Percentiles rank a stretch among this genome's conserved stretches.
These are phyloP conservation scores for Madurella fahalii DNA, from an alignment of 2,329 filamentous ascomycete species.

Conservation along the genomic window DNA sequence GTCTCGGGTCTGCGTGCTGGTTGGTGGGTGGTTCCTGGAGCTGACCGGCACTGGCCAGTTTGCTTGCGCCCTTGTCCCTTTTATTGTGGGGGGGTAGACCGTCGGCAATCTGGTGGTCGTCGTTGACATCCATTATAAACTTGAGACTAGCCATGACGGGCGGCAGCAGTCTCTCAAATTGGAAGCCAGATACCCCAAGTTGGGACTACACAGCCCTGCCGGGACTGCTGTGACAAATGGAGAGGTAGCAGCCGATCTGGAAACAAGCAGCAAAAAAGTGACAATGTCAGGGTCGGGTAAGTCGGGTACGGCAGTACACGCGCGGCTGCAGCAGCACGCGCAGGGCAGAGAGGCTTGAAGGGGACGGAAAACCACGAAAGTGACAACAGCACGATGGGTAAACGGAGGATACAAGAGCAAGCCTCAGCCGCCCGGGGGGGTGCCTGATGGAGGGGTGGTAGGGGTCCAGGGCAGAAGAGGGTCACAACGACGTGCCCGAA, in stretches of 20 bases:
- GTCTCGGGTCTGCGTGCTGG: conserved; percentile 35
- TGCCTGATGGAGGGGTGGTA: conserved; percentile 2
- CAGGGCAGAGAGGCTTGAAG: conserved; percentile 18
- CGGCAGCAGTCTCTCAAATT: conserved; percentile 35
- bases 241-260: conserved; percentile 26
- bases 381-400: conserved; percentile 7
- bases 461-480: conserved; percentile 6
- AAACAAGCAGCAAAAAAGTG: conserved; percentile 20
- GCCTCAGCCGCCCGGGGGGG: conserved; percentile 20
- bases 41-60: conserved; percentile 31
- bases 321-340: conserved; percentile 26
- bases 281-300: conserved; percentile 13
- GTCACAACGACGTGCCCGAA: conserved; percentile 11
- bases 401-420: conserved; percentile 9
- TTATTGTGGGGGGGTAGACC: conserved; percentile 37
- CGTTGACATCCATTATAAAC: conserved; percentile 55
- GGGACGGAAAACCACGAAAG: conserved; percentile 7
- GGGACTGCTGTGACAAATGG: conserved; percentile 32
- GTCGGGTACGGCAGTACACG: conserved; percentile 23
- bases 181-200: conserved; percentile 41
- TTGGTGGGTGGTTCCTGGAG: conserved; percentile 26
- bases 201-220: conserved; percentile 47
- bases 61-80: conserved; percentile 40
- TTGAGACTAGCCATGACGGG: conserved; percentile 51
- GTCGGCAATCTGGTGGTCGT: conserved; percentile 42